Base-by-base conservation (phyloP, 2,329 filamentous ascomycete species). In the Neonectria hederae region DNA sequence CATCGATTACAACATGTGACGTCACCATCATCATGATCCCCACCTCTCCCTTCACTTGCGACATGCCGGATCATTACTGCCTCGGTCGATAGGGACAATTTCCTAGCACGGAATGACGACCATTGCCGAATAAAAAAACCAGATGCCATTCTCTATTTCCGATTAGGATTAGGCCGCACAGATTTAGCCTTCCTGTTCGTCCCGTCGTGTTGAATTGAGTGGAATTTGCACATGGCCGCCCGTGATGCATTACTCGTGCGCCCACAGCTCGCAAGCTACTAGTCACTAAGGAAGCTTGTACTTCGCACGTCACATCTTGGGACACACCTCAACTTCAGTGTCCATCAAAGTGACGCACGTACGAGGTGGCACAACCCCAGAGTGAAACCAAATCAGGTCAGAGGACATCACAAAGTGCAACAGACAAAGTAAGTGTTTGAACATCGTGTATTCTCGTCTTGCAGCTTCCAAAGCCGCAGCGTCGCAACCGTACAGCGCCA, bases 381-480 rank as follows among this genome's bases (percentile, higher is more conserved):
- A n/a, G 35, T 3, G 6, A n/a, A 17, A 38, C 5, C 14, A 38
- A n/a, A 2, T 28, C 48, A 59, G 19, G 17, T 14, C 2, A 48
- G 9, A 51, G 61, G 26, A 56, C 13, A 48, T 19, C 10, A 59
- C 48, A 57, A 30, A 26, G 3, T 11, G 38, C n/a, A 28, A 46
- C 35, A 57, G 19, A n/a, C 42, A 13, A 48, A 22, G n/a, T 26
- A 59, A 30, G 40, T 70, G 58, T 70, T 72, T 69, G 65, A 76
- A 77, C 75, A 66, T 80, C 77, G 75, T 80, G 69, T 79, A 78
- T 80, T 79, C 76, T 77, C 75, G 73, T 78, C 71, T 75, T 68
- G 74, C 73, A 67, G 73, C 73, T 62, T 65, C 35, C 66, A 61
- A 69, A 69, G 75, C 75, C 72, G 72, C 73, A 68, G 67, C 68